Percentiles rank a stretch among this genome's conserved stretches.
Conservation (phyloP, 352 stramenopile species). For the Globisporangium spinosum region DNA sequence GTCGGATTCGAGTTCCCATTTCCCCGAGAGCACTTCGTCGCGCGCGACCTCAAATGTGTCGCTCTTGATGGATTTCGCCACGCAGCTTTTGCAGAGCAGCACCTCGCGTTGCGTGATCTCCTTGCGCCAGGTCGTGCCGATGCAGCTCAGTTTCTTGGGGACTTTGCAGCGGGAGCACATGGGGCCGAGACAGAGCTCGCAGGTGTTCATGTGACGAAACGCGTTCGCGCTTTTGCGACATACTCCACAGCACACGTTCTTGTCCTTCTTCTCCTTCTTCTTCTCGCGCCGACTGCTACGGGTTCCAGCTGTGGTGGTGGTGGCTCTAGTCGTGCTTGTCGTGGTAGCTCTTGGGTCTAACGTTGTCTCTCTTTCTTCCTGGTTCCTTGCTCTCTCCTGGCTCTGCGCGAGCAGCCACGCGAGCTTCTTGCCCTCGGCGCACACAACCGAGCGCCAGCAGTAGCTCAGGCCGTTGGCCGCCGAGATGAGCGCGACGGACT, state of each 20-base stretch:
- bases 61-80: slow-evolving; percentile 1
- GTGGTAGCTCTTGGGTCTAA: slow-evolving; percentile 1
- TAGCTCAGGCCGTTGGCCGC: slow-evolving; percentile 14
- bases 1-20: slow-evolving; percentile 14
- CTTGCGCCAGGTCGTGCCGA: slow-evolving; percentile 11
- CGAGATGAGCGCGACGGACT: slow-evolving; percentile 27
- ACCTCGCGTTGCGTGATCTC: slow-evolving; percentile 12
- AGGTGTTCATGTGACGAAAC: slow-evolving; percentile 11
- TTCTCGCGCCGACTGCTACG: slow-evolving; percentile 16
- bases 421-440: slow-evolving; percentile 35
- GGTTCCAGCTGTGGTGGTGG: not conserved
- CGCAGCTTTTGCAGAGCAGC: slow-evolving; percentile 15
- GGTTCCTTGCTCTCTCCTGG: not conserved
- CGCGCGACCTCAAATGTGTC: slow-evolving; percentile 15
- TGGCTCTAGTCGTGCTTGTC: not conserved
- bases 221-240: slow-evolving; percentile 13
- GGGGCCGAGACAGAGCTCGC: slow-evolving; percentile 11
- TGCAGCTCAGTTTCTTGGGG: slow-evolving; percentile 13
- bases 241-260: slow-evolving; percentile 14
- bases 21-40: slow-evolving; percentile 17
- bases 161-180: slow-evolving; percentile 18
- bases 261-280: slow-evolving; percentile 24
- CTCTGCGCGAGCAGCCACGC: slow-evolving; percentile 15
- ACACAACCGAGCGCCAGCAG: slow-evolving; percentile 30
- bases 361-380: not conserved